Evolutionary conservation across 2,329 filamentous ascomycete species (phyloP), one percentile per base, ranked within the genome.

Genomic region (Neopestalotiopsis rosae): DNA sequence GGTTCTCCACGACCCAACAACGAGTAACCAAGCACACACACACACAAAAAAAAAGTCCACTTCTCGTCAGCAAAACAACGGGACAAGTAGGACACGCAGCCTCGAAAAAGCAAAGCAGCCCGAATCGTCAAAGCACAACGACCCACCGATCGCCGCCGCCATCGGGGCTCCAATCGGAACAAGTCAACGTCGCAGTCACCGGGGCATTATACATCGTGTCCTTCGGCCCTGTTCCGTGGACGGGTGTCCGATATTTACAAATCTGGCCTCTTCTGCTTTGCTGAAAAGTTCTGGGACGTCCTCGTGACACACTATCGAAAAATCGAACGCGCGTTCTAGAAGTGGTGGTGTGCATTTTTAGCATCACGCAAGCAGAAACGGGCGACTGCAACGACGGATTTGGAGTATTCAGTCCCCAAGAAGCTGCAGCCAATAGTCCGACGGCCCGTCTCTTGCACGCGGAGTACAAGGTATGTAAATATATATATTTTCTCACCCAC

Each of bases 371-470:
- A 58, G 38, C 61, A 64, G 24, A 58, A 45, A 30, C 63, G 49
- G 20, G 49, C 42, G 52, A 28, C 49, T 34, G 28, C 28, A 20
- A 65, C 42, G 7, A 56, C 45, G 32, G 20, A 57, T 66, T 45
- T 28, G 63, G 49, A 45, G n/a, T 38, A 64, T 64, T 20, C 32
- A 32, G 40, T 49, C 20, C 24, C 61, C 61, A 64, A 64, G 9
- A 24, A 32, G 20, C 61, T 64, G 61, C 61, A 64, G 40, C 61
- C 61, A 66, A 66, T 66, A 56, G 63, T 66, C 63, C 63, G 28
- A 42, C 63, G 63, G 63, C 42, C 63, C 63, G 63, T 34, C 45
- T 62, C 24, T 20, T 62, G 28, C 28, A 62, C 59, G 59, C 12
- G 32, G 32, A 42, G 32, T 40, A 62, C n/a, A 34, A 30, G 34